Percentiles rank a stretch among this genome's conserved stretches.
These are phyloP conservation scores for Pachysandra terminalis DNA, from an alignment of 164 flowering plant genomes.

Conservation along the genomic window DNA sequence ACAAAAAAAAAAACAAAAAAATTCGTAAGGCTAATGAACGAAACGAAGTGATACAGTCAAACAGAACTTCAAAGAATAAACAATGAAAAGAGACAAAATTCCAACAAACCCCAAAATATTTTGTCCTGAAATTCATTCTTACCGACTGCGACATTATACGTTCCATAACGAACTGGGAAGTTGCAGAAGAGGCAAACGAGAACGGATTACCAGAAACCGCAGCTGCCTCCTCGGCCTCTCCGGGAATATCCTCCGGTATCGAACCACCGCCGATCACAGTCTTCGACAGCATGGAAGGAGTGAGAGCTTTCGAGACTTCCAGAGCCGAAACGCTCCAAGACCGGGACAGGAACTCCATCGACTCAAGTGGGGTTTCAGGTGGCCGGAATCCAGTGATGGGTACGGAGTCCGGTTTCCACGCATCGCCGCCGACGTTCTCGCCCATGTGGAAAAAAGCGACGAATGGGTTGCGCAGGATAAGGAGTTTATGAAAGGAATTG, in stretches of 20 bases:
- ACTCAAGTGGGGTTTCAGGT: conserved; percentile 82
- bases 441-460: conserved; percentile 6
- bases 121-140: too few species aligned
- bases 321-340: conserved; percentile 91
- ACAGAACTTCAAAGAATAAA: too few species aligned
- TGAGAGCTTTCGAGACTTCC: conserved; percentile 73
- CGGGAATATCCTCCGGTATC: conserved; percentile 49
- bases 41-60: too few species aligned
- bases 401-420: conserved; percentile 19
- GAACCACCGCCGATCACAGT: conserved; percentile 18
- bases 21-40: too few species aligned
- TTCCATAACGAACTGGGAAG: conserved; percentile 80
- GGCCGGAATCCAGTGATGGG: conserved; percentile 43
- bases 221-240: conserved; percentile 44
- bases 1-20: too few species aligned
- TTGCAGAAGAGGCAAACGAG: conserved; percentile 67
- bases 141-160: conserved; percentile 91
- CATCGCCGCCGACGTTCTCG: conserved; percentile 7
- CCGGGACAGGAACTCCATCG: conserved; percentile 96
- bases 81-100: neutral
- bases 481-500: neutral
- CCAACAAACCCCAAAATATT: neutral
- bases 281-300: conserved; percentile 26
- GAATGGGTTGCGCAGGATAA: neutral
- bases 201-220: conserved; percentile 69